Evolutionary conservation across 2,329 filamentous ascomycete genomes (phyloP).

Genomic region (Ampelomyces quisqualis): DNA sequence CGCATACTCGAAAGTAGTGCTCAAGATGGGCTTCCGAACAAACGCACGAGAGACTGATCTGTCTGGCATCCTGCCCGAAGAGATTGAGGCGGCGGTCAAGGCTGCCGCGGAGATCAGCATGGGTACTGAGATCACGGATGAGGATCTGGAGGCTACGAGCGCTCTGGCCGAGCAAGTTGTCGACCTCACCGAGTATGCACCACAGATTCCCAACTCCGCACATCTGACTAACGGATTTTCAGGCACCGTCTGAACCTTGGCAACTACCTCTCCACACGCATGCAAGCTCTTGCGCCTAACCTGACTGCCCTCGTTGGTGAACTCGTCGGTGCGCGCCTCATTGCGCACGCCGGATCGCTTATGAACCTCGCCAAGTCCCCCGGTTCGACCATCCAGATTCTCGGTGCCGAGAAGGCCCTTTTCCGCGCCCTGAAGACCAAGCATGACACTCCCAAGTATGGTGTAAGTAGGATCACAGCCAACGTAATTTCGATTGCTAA

Average conservation of each 20-base stretch:
- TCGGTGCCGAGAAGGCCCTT: slow-evolving; percentile 96
- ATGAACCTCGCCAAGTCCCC: slow-evolving; percentile 94
- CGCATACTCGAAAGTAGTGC: slow-evolving; percentile 77
- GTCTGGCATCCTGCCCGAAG: slow-evolving; percentile 80
- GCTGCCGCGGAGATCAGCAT: slow-evolving; percentile 94
- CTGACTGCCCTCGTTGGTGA: slow-evolving; percentile 90
- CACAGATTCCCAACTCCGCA: neutral
- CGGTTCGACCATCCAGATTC: slow-evolving; percentile 94
- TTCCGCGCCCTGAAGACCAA: slow-evolving; percentile 99
- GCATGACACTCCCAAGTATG: slow-evolving; percentile 98
- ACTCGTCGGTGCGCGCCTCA: slow-evolving; percentile 89
- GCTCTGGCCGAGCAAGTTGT: slow-evolving; percentile 92
- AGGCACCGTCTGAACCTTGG: slow-evolving; percentile 72
- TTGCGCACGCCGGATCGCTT: slow-evolving; percentile 90
- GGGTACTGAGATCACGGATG: slow-evolving; percentile 93
- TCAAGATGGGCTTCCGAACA: slow-evolving; percentile 84
- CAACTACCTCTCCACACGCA: slow-evolving; percentile 85
- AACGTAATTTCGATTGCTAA: slow-evolving; percentile 52
- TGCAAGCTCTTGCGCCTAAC: slow-evolving; percentile 96
- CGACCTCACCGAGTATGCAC: slow-evolving; percentile 75
- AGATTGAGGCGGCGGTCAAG: slow-evolving; percentile 90
- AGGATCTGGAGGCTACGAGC: slow-evolving; percentile 91
- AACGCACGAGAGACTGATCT: slow-evolving; percentile 76
- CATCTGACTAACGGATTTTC: slow-evolving; percentile 1
- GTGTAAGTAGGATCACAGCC: slow-evolving; percentile 70